Evolutionary conservation across 2,329 filamentous ascomycete genomes (phyloP), one percentile per base, ranked within the genome.

Genomic region (Conoideocrella luteorostrata): DNA sequence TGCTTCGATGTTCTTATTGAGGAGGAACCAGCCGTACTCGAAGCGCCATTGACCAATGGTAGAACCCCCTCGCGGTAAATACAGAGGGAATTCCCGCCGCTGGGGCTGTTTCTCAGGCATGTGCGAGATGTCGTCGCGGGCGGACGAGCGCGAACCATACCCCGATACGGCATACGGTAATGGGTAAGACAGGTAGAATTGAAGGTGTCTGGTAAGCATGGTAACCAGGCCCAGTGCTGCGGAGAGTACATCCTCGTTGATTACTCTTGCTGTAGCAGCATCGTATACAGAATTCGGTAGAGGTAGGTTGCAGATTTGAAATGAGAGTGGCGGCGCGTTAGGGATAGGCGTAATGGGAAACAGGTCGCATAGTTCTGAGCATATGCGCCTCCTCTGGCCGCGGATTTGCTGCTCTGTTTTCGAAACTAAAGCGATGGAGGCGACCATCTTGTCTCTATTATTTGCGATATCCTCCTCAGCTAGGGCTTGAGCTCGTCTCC

Each of bases 11-110:
- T 97, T 73, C 65, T 97, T 96, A 68, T 97, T 97, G 12, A 98
- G 75, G n/a, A 97, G 70, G 56, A 97, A 98, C 59, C 95, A 93
- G 10, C 75, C 93, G 61, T 97, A 98, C 56, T 97, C 91, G 63
- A 97, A 97, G 3, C 91, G 82, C 68, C 91, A 97, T 36, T 89
- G 80, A 0, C 88, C 80, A 3, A 78, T 76, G 0, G 57, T 75
- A n/a, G 68, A 86, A 64, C 76, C 77, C 13, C 77, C 76, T 2
- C 75, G 66, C 0, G 74, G 74, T 0, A 80, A 59, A 63, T 90
- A 90, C 0, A 98, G 74, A 0, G 93, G 93, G 55, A 95, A 98
- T 5, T 80, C 82, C 42, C 82, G 73, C 36, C 82, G 76, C 44
- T 77, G 65, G 6, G 59, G 46, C 1, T 55, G 55, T n/a, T 77